These are phyloP conservation scores for Colletotrichum horii DNA, from an alignment of 2,329 filamentous ascomycete genomes.

Conservation along the genomic window DNA sequence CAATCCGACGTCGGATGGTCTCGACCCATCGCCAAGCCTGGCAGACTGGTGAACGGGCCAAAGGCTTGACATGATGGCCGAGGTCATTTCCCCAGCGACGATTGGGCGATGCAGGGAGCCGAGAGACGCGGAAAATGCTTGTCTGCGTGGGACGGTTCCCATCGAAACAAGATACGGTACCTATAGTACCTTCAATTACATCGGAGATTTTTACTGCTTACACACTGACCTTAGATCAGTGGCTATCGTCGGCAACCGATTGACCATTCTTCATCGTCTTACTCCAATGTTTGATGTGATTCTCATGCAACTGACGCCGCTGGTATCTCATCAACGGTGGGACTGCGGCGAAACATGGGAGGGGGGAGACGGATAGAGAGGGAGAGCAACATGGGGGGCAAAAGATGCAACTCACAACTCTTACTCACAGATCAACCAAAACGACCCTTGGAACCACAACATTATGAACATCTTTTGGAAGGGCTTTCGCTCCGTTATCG, in stretches of 20 bases:
- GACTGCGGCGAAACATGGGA: background rate
- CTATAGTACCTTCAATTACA: background rate
- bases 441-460: background rate
- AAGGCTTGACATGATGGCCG: background rate
- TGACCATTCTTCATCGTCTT: background rate
- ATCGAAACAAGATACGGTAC: background rate
- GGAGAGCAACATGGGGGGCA: background rate
- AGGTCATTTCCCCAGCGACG: background rate
- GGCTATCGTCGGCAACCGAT: slow-evolving; percentile 1
- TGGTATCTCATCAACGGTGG: background rate
- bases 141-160: background rate
- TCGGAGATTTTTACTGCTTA: slow-evolving; percentile 2
- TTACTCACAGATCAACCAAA: background rate
- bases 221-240: background rate
- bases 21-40: slow-evolving; percentile 5
- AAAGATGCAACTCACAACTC: background rate
- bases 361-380: background rate
- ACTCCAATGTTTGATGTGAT: slow-evolving; percentile 20
- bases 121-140: background rate
- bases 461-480: background rate
- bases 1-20: slow-evolving; percentile 12
- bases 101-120: background rate
- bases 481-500: slow-evolving; percentile 2
- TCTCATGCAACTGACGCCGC: background rate
- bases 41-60: background rate